A percentile compares a stretch with the other conserved stretches of the same genome.
Evolutionary conservation across 805 yeast species (phyloP).

Genomic region (Lipomyces yamanashiensis): DNA sequence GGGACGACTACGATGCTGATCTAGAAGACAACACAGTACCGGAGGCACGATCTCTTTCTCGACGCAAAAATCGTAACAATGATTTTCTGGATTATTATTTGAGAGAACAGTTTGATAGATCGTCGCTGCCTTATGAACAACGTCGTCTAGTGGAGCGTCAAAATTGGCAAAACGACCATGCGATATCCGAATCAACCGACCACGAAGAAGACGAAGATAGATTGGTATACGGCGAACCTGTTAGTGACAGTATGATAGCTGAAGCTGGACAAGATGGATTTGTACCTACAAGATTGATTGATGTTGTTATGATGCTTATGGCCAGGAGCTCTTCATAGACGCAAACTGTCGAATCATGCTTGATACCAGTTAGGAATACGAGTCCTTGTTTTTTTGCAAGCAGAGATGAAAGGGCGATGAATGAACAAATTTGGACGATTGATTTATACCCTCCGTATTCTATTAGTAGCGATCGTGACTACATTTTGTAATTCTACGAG

Average conservation of each 20-base stretch:
- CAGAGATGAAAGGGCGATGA: neutral
- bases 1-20: too few species aligned
- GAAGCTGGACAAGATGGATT: neutral
- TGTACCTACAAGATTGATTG: neutral
- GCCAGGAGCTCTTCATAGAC: neutral
- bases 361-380: neutral
- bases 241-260: neutral
- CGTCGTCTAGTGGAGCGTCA: neutral
- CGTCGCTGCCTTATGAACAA: neutral
- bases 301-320: constrained; percentile 1
- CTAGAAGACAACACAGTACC: too few species aligned
- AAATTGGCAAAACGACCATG: neutral
- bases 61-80: neutral
- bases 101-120: neutral
- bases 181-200: too few species aligned
- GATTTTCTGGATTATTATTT: neutral
- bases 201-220: neutral
- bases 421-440: too few species aligned
- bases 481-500: too few species aligned
- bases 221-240: neutral
- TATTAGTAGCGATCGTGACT: too few species aligned
- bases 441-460: too few species aligned
- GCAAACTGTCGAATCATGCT: neutral
- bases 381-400: neutral
- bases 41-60: neutral